Evolutionary conservation across 768 basidiomycete genomes (phyloP), one percentile per base, ranked within the genome.

Genomic region (button mushroom (Agaricus bisporus)): DNA sequence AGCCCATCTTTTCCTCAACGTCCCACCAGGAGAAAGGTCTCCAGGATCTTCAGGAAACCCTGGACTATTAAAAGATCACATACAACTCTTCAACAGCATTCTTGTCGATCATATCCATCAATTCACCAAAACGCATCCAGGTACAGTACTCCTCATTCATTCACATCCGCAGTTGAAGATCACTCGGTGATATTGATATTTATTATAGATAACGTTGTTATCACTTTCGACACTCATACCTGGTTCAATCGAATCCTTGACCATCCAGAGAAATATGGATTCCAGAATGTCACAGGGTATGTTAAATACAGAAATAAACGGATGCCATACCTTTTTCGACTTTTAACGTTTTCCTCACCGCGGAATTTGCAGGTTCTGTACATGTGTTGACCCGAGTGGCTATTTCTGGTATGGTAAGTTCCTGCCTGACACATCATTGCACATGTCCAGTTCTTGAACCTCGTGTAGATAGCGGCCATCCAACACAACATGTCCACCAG

Each of bases 341-440:
- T 32, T 32, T 7, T 7, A 32, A 32, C 8, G 26, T 11, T 10
- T 6, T 25, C 10, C 43, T 26, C 29, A 35, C 15, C 25, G 10
- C 2, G 22, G 12, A 14, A 6, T 35, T 20, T 45, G 17, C 52
- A 79, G 76, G n/a, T 78, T 76, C 60, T 80, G 78, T 64, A 73
- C 74, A 39, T 80, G 79, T 62, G 59, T 64, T 17, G 68, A 78
- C 54, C 70, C 73, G 4, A 49, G 56, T 17, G 70, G 70, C 1
- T 81, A 68, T 62, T 80, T 80, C 64, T 81, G 79, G 78, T 78
- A 69, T 63, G 73, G 77, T 79, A 55, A 62, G 76, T 75, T 38
- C 43, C 9, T 36, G 11, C 43, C 9, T 36, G 11, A 11, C 44
- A 26, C n/a, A 45, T 22, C 9, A 22, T 29, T 36, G n/a, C 46